These are phyloP conservation scores for Fusarium sp. DNA, from an alignment of 2,329 filamentous ascomycete species.

Conservation along the genomic window DNA sequence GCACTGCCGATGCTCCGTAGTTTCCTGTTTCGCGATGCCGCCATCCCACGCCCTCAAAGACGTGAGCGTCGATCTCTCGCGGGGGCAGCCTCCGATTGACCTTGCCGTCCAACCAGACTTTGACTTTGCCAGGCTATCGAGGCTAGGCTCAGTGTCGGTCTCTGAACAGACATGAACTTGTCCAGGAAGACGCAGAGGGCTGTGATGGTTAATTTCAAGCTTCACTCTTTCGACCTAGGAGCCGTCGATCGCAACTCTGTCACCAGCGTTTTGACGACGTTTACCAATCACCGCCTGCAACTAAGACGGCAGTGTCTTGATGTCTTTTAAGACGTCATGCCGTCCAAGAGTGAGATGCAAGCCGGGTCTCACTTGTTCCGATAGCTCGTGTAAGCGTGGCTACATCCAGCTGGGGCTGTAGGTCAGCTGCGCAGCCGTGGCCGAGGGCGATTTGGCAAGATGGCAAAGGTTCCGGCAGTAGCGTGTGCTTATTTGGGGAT, in stretches of 20 bases:
- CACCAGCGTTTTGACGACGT: background rate
- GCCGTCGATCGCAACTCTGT: slow-evolving; percentile 16
- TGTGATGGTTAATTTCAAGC: slow-evolving; percentile 3
- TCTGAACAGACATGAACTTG: slow-evolving; percentile 10
- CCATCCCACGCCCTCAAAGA: slow-evolving; percentile 32
- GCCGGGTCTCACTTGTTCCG: slow-evolving; percentile 22
- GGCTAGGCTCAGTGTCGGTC: slow-evolving; percentile 13
- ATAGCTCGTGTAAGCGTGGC: background rate
- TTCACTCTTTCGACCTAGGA: background rate
- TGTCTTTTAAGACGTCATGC: slow-evolving; percentile 16
- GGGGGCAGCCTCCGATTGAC: slow-evolving; percentile 12
- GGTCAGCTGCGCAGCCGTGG: slow-evolving; percentile 10
- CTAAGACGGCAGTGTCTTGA: background rate
- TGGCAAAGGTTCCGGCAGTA: background rate
- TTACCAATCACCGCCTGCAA: slow-evolving; percentile 4
- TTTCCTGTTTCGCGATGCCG: slow-evolving; percentile 25
- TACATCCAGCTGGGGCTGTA: background rate
- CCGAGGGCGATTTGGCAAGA: background rate
- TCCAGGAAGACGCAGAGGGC: background rate
- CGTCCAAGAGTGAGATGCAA: slow-evolving; percentile 4
- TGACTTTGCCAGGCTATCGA: slow-evolving; percentile 19
- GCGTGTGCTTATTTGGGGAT: background rate
- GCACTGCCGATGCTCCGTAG: slow-evolving; percentile 3
- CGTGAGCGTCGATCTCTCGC: slow-evolving; percentile 36
- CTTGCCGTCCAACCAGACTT: slow-evolving; percentile 21